Evolutionary conservation across 192 early-diverging fungal species (phyloP), one percentile per base, ranked within the genome.

Genomic region (Cetraspora pellucida): DNA sequence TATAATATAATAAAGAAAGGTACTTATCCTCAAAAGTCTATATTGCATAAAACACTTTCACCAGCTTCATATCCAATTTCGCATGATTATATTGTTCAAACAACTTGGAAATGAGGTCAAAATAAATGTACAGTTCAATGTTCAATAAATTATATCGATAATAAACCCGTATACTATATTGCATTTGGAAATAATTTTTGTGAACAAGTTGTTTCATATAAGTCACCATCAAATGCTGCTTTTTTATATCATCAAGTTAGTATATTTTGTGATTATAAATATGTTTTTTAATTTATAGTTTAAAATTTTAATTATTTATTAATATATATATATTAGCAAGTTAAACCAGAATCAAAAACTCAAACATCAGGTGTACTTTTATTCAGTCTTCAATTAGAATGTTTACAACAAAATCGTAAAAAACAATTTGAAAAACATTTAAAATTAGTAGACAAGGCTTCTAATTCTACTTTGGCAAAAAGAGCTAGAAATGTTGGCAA

Each of bases 1-100:
- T 66, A 66, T 66, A 14, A 45, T 21, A 66, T 66, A 0, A 66
- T 66, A 66, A 66, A 65, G 44, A 37, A 65, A 65, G 63, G 43
- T 21, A 7, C 44, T 65, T 65, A 65, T 46, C 63, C 37, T 46
- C 4, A 64, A 10, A 64, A 43, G 9, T 17, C 16, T 17, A 0
- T 14, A 64, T 37, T 1, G 6, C 2, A 66, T 23, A 46, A 66
- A 23, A 66, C 21, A 27, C 10, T 43, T 6, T 16, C 17, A 45
- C 10, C 64, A 66, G 45, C n/a, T 21, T 16, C 45, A 46, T 45
- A 66, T 45, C n/a, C n/a, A n/a, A 66, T 66, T 45, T n/a, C 64
- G 11, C 44, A 66, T 66, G n/a, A 8, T 66, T 66, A 66, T 66
- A 21, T 66, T 66, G 21, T 66, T 21, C 8, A 66, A 66, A 66